Evolutionary conservation across 768 basidiomycete genomes (phyloP).

Genomic region (Fistulinella prunicolor): DNA sequence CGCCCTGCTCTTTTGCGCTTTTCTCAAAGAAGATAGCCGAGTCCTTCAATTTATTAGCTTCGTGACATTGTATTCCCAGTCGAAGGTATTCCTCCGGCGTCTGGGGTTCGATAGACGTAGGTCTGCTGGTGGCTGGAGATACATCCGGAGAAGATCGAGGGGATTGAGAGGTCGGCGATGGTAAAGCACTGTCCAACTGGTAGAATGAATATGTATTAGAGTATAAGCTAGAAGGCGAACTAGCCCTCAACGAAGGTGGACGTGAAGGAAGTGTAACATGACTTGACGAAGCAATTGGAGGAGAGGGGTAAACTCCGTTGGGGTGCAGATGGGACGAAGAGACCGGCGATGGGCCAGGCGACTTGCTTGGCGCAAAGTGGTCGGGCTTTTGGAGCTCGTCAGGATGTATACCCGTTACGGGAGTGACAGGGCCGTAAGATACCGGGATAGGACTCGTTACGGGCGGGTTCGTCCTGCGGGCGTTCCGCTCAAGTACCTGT

Average conservation of each 20-base stretch:
- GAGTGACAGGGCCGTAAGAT: slow-evolving; percentile 16
- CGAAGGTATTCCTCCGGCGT: slow-evolving; percentile 70
- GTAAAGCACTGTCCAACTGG: slow-evolving; percentile 44
- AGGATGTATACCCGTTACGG: slow-evolving; percentile 21
- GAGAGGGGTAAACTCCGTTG: slow-evolving; percentile 10
- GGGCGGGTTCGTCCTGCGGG: slow-evolving; percentile 38
- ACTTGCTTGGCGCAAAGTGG: background rate
- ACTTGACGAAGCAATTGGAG: slow-evolving; percentile 9
- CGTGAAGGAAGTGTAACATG: slow-evolving; percentile 26
- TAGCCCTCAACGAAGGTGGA: slow-evolving; percentile 36
- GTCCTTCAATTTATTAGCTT: slow-evolving; percentile 65
- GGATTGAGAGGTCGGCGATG: slow-evolving; percentile 40
- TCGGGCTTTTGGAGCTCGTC: background rate
- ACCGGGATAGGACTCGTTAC: slow-evolving; percentile 9
- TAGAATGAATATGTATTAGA: slow-evolving; percentile 65
- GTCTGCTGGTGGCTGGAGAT: slow-evolving; percentile 16
- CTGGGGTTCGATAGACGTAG: slow-evolving; percentile 19
- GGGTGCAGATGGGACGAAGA: slow-evolving; percentile 20
- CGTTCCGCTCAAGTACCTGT: slow-evolving; percentile 58
- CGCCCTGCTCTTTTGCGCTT: slow-evolving; percentile 69
- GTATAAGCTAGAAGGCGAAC: slow-evolving; percentile 47
- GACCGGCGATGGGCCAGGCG: background rate
- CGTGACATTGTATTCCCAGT: slow-evolving; percentile 75
- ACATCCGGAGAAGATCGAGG: slow-evolving; percentile 13
- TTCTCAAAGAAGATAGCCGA: slow-evolving; percentile 74